Base-by-base conservation (phyloP, 306 rosid genomes). In the Cyclanthera cordifolia region DNA sequence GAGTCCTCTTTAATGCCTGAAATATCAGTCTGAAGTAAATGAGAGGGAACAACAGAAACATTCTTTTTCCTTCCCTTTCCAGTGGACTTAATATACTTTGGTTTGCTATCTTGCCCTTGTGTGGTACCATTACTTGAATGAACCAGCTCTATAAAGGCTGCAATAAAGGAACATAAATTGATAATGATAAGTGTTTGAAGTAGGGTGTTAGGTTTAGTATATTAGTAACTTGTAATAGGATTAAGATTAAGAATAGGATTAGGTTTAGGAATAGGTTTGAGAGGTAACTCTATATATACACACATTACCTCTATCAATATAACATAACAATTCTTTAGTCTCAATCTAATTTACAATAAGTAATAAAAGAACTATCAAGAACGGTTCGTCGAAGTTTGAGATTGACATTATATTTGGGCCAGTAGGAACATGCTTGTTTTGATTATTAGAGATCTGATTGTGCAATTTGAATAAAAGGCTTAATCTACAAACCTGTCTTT, bases 111-210 rank as follows among this genome's bases (percentile, higher is more conserved):
- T 79, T 82, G 87, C 70, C 80, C 78, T 54, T 85, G 89, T 27
- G 89, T 92, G 71, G 93, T 92, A 74, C 96, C 95, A 53, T 92
- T 92, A 74, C 93, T 79, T 66, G 89, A 84, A 45, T 84, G 83
- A 72, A 89, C 98, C n/a, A 92, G 78, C 77, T 92, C 95, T 64
- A 89, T 71, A 79, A 92, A 92, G 46, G 96, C 98, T 92, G 96
- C 83, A 78, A 56, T 27, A 54, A 45, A 59, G 50, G 28, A 66
- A 72, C 71, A 63, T 70, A 28, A 58, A 52, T 23, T 53, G 34
- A 77, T 59, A 52, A 50, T n/a, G n/a, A n/a, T n/a, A n/a, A n/a
- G n/a, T n/a, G n/a, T n/a, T n/a, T n/a, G n/a, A n/a, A n/a, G n/a
- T n/a, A n/a, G n/a, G n/a, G n/a, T n/a, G n/a, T n/a, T n/a, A n/a